Evolutionary conservation across 306 rosid species (phyloP).

Genomic region (Dalbergia oliveri): DNA sequence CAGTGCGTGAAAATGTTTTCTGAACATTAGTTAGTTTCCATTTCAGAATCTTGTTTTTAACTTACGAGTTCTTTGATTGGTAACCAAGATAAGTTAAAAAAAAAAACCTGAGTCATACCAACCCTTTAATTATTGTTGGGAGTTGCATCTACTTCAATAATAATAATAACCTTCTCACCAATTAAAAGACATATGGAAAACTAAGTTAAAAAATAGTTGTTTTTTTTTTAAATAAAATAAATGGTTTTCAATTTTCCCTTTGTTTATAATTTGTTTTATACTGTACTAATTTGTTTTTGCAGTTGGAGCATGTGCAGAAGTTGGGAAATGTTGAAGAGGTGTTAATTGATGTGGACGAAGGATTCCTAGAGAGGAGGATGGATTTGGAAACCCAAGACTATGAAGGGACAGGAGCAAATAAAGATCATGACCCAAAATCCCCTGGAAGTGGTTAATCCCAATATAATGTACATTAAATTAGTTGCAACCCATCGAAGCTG

Average conservation of each 20-base stretch:
- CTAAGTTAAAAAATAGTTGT: too few species aligned
- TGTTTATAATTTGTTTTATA: neutral
- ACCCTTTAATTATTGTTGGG: slow-evolving; percentile 18
- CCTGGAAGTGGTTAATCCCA: slow-evolving; percentile 46
- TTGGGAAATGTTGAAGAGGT: slow-evolving; percentile 30
- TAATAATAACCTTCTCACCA: too few species aligned
- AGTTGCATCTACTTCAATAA: neutral
- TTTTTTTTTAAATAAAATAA: too few species aligned
- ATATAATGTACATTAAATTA: slow-evolving; percentile 21
- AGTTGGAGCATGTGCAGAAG: slow-evolving; percentile 36
- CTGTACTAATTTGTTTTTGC: neutral
- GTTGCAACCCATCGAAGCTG: slow-evolving; percentile 2
- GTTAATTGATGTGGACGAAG: slow-evolving; percentile 19
- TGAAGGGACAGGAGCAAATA: slow-evolving; percentile 60
- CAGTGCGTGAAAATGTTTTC: neutral
- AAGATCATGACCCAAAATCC: slow-evolving; percentile 60
- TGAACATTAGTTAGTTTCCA: neutral
- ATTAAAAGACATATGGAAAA: too few species aligned
- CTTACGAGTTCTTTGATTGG: neutral
- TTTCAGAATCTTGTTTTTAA: neutral
- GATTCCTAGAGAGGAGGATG: slow-evolving; percentile 44
- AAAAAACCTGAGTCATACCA: neutral
- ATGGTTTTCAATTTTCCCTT: neutral
- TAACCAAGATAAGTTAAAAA: neutral
- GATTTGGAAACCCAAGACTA: slow-evolving; percentile 57